Base-by-base conservation (phyloP, 2,329 filamentous ascomycete genomes). In the Westerdykella ornata region DNA sequence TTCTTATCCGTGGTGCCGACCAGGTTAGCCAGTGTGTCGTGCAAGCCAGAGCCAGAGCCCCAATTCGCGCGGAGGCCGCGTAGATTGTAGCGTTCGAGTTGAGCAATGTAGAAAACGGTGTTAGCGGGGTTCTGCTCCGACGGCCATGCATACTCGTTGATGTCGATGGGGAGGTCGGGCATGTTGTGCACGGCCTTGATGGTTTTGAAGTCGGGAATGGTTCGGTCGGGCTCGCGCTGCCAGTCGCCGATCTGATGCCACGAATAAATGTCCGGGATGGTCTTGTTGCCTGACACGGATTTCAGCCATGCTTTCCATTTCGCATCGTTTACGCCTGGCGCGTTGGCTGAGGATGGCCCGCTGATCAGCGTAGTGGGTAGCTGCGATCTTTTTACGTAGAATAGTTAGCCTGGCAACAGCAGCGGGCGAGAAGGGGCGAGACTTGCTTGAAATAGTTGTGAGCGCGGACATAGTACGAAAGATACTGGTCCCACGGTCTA, bases 121-220 rank as follows among this genome's bases (percentile, higher is more conserved):
- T 57, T 62, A 0, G 65, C 54, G 0, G 72, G 67, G 7, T 67
- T 57, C 40, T 75, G 68, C 46, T 75, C 68, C 5, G 46, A 46
- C 15, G 51, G 59, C 1, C 50, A 53, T 3, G 59, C 72, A 45
- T 76, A 76, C 46, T 76, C 73, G 45, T 76, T 74, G 51, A 75
- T 66, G 44, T 73, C 71, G 28, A 73, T 59, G 1, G 59, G 57
- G 3, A 56, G 54, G 0, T 57, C 45, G 7, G 67, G 62, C 0
- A 70, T 54, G 9, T 45, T 51, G 45, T 68, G 52, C 6, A 43
- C 41, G 4, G 43, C 39, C 1, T 63, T 54, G 2, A 67, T 44
- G 4, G 45, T 57, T 32, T 33, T 60, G 42, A 45, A 66, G 45
- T 40, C 67, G 57, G 46, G 54, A 41, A 46, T 48, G 4, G 44